Percentiles rank a stretch among this genome's conserved stretches.
Conservation (phyloP, 2,329 filamentous ascomycete genomes). For the Neofusicoccum cordaticola region DNA sequence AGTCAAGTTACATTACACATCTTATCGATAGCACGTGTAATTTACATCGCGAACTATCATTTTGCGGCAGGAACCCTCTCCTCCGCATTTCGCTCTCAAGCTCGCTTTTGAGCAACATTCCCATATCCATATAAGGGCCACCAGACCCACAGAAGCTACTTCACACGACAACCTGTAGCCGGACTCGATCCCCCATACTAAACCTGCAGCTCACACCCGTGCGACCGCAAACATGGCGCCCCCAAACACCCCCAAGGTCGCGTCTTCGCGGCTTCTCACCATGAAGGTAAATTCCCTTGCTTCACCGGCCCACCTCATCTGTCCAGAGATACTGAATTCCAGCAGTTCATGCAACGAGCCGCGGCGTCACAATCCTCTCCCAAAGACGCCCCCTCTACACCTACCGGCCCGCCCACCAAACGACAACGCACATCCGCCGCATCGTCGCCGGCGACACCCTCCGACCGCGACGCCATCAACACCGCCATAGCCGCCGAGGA, state of each 20-base stretch:
- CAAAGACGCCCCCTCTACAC: constrained; percentile 47
- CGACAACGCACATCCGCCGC: constrained; percentile 55
- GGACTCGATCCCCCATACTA: background rate
- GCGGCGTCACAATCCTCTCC: constrained; percentile 56
- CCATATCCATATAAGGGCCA: background rate
- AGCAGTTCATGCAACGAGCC: constrained; percentile 71
- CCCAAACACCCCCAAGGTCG: constrained; percentile 7
- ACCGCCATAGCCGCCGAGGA: constrained; percentile 67
- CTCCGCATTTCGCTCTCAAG: background rate
- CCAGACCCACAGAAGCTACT: background rate
- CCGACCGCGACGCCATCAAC: constrained; percentile 60
- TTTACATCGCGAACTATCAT: background rate
- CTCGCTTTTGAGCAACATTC: background rate
- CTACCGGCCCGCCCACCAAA: constrained; percentile 58
- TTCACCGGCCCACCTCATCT: background rate
- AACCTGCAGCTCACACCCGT: background rate
- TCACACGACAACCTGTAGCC: background rate
- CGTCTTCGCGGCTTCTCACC: constrained; percentile 79
- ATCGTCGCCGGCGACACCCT: constrained; percentile 28
- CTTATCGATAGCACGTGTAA: background rate
- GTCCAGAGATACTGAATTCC: constrained; percentile 18
- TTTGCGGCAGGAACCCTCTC: background rate
- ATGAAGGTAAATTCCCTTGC: constrained; percentile 65
- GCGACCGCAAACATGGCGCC: constrained; percentile 5
- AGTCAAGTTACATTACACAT: background rate